phyloP scores from a whole-genome alignment of 164 flowering plant genomes.

The Vitis amurensis region DNA sequence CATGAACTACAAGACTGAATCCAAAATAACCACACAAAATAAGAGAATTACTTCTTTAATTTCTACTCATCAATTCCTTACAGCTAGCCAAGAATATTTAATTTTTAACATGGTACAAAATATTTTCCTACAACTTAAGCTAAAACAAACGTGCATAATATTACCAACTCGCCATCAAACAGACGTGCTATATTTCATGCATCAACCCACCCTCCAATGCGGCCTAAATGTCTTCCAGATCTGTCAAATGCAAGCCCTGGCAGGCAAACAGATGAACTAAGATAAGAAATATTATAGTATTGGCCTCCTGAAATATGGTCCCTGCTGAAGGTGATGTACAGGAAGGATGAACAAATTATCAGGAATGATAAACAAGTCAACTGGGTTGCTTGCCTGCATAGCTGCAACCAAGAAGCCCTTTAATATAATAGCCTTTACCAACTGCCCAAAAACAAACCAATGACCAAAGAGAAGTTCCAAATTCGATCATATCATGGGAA shows the following conservation, averaged over 20 bases:
- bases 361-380: slow-evolving; percentile 86
- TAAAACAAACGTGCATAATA: no score
- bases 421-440: not conserved
- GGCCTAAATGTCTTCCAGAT: slow-evolving; percentile 94
- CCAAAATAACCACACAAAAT: no score
- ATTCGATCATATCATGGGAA: not conserved
- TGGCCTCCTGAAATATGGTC: not conserved
- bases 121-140: no score
- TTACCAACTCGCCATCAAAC: no score
- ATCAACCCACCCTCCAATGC: slow-evolving; percentile 87
- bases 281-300: not conserved
- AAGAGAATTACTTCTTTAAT: no score
- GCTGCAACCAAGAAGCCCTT: slow-evolving; percentile 49
- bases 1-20: no score
- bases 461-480: no score
- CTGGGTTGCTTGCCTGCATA: slow-evolving; percentile 77
- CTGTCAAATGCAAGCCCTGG: slow-evolving; percentile 94
- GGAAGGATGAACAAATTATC: slow-evolving; percentile 42
- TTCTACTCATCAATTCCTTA: no score
- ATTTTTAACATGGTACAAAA: no score
- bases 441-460: no score
- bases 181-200: not conserved
- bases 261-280: not conserved
- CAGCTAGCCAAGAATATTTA: no score
- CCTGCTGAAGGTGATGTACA: not conserved